Conservation (phyloP, 1,284 basidiomycete genomes). For the Malassezia sp. region DNA sequence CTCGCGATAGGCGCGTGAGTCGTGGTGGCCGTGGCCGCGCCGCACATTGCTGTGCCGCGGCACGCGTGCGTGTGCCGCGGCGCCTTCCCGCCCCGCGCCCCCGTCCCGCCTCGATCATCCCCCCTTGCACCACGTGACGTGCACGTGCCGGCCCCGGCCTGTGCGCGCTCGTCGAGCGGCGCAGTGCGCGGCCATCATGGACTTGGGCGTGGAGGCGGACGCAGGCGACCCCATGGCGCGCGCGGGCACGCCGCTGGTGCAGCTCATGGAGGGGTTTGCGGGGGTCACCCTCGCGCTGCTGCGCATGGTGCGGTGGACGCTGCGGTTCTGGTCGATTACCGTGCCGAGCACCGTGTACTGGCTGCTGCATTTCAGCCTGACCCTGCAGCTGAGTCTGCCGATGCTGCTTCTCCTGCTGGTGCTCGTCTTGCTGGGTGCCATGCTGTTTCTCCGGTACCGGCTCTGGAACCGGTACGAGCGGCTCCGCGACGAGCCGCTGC, state of each 20-base stretch:
- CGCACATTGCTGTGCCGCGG: too few species aligned
- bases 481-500: conserved; percentile 39
- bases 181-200: too few species aligned
- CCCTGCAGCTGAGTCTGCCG: conserved; percentile 43
- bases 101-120: too few species aligned
- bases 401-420: conserved; percentile 32
- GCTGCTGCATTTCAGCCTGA: conserved; percentile 41
- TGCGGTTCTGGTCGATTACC: conserved; percentile 36
- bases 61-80: too few species aligned
- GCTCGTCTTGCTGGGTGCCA: conserved; percentile 20
- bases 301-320: conserved; percentile 27
- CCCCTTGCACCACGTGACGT: too few species aligned
- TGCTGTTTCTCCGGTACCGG: conserved; percentile 48
- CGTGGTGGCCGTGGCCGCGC: too few species aligned
- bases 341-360: conserved; percentile 36
- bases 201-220: too few species aligned
- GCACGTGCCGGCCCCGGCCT: too few species aligned
- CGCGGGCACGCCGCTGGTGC: conserved; percentile 9
- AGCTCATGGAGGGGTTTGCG: conserved; percentile 27
- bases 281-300: conserved; percentile 32
- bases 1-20: too few species aligned
- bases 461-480: conserved; percentile 43
- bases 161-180: too few species aligned
- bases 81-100: too few species aligned
- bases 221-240: too few species aligned